These are phyloP conservation scores for Quercus gilva DNA, from an alignment of 306 rosid species.

Conservation along the genomic window DNA sequence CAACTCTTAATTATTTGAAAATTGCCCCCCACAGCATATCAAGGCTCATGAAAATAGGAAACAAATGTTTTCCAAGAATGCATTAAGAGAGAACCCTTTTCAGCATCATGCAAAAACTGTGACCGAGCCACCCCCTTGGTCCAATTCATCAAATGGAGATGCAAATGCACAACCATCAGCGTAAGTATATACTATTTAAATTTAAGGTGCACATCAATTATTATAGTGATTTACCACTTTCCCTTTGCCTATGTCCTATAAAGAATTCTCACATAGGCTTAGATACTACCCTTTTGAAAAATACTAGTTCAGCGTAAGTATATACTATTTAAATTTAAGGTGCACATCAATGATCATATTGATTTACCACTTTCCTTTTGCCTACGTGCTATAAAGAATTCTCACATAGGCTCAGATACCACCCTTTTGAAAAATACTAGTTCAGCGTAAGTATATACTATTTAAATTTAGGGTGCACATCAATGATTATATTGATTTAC, in stretches of 20 bases:
- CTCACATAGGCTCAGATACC: no score
- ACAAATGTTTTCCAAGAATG: constrained; percentile 77
- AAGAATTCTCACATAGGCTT: no score
- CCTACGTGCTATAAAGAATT: not conserved
- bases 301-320: constrained; percentile 43
- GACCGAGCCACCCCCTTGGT: constrained; percentile 90
- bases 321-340: not conserved
- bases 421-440: no score
- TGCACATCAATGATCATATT: constrained; percentile 4
- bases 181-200: constrained; percentile 41
- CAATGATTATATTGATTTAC: constrained; percentile 1
- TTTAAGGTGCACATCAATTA: not conserved
- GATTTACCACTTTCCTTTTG: not conserved
- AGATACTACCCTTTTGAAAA: no score
- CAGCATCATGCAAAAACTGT: constrained; percentile 54
- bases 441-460: constrained; percentile 47
- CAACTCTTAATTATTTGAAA: constrained; percentile 3
- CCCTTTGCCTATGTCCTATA: not conserved
- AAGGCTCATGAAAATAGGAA: constrained; percentile 93
- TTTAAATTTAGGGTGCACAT: not conserved
- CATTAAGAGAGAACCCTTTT: constrained; percentile 66
- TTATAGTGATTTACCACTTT: not conserved
- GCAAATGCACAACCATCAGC: constrained; percentile 40
- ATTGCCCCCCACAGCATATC: constrained; percentile 51
- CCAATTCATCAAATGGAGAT: constrained; percentile 46